These are phyloP conservation scores for Ruellia speciosa DNA, from an alignment of 305 asterid species.

Conservation along the genomic window DNA sequence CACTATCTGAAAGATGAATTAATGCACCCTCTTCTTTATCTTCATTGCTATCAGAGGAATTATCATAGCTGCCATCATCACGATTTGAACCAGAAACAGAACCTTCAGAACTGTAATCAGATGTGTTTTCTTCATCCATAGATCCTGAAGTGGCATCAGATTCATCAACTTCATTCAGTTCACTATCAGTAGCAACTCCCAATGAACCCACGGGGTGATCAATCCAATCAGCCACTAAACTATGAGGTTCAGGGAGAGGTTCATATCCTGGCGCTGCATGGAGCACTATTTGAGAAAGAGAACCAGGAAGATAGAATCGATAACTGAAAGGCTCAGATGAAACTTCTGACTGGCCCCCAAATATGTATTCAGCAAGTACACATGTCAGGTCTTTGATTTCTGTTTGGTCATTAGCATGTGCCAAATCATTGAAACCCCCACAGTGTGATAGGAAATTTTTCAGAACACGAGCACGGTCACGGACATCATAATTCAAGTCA, in stretches of 20 bases:
- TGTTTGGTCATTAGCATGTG: constrained; percentile 34
- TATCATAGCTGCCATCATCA: constrained; percentile 32
- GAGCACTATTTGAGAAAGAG: constrained; percentile 93
- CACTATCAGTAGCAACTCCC: constrained; percentile 31
- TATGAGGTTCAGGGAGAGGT: constrained; percentile 90
- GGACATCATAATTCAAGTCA: constrained; percentile 82
- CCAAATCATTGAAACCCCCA: constrained; percentile 31
- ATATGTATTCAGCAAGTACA: constrained; percentile 53
- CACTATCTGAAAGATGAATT: constrained; percentile 71
- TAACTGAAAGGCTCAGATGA: constrained; percentile 47
- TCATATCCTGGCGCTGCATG: constrained; percentile 99
- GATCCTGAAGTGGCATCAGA: constrained; percentile 60
- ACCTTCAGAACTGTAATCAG: constrained; percentile 61
- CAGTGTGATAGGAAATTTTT: constrained; percentile 48
- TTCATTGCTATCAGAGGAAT: constrained; percentile 41
- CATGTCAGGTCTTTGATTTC: constrained; percentile 30
- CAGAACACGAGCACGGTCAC: constrained; percentile 80
- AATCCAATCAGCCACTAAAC: constrained; percentile 45
- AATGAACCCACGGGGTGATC: constrained; percentile 18
- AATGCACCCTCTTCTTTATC: constrained; percentile 41
- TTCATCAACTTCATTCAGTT: constrained; percentile 39
- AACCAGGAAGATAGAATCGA: constrained; percentile 90
- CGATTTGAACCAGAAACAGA: constrained; percentile 50
- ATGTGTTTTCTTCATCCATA: constrained; percentile 60
- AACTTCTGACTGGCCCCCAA: constrained; percentile 47